These are phyloP conservation scores for Phytophthora hybrid DNA, from an alignment of 352 stramenopile species.

Conservation along the genomic window DNA sequence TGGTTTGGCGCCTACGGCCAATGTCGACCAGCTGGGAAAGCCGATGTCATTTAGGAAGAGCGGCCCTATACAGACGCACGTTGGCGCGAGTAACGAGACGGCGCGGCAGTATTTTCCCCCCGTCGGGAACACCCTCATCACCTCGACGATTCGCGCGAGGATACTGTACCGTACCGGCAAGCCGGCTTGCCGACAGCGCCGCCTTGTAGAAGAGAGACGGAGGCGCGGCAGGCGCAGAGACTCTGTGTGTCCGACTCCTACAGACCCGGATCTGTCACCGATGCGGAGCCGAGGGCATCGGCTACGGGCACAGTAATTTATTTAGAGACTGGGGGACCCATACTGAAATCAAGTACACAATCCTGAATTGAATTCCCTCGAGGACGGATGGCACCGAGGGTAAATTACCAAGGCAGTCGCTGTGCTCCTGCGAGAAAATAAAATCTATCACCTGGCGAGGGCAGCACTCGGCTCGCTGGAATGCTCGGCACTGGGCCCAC, in stretches of 20 bases:
- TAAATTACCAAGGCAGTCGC: no score
- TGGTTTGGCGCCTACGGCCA: constrained; percentile 1
- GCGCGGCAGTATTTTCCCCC: constrained; percentile 35
- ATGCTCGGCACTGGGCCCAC: no score
- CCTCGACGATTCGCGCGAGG: constrained; percentile 9
- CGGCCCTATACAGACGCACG: constrained; percentile 41
- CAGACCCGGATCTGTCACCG: constrained; percentile 38
- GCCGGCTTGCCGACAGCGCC: background rate
- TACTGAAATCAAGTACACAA: no score
- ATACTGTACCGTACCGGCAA: background rate
- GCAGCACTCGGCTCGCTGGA: no score
- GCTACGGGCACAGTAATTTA: no score
- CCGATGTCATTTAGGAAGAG: constrained; percentile 31
- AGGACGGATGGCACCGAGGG: no score
- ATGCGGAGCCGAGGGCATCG: background rate
- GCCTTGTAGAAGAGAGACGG: constrained; percentile 37
- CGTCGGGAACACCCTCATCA: constrained; percentile 24
- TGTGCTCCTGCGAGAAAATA: no score
- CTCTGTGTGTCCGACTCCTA: constrained; percentile 16
- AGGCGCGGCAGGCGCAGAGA: constrained; percentile 24
- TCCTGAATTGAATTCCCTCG: no score
- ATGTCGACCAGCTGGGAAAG: constrained; percentile 41
- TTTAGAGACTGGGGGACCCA: no score
- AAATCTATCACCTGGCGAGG: no score
- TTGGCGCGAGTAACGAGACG: constrained; percentile 41